phyloP scores from a whole-genome alignment of 306 rosid species.

The Hippophae gyantsensis region DNA sequence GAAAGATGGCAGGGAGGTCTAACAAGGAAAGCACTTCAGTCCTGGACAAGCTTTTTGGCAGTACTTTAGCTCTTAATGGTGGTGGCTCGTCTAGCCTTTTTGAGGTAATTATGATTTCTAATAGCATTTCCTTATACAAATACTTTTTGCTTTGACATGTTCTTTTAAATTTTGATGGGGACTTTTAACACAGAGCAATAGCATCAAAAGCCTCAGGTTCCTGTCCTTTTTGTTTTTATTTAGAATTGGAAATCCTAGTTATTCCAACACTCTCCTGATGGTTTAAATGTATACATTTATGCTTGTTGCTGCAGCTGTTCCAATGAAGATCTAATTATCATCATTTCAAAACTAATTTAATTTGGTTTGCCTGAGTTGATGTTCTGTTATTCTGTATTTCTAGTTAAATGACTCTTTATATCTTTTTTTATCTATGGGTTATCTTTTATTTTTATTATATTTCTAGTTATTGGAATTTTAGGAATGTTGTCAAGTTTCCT shows the following conservation, averaged over 20 bases:
- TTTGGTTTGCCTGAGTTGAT: too few species aligned
- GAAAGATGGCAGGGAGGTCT: slow-evolving; percentile 34
- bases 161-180: not conserved
- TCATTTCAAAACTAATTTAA: too few species aligned
- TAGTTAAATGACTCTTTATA: too few species aligned
- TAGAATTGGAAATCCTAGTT: not conserved
- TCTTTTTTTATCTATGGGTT: too few species aligned
- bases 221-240: not conserved
- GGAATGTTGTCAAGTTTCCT: too few species aligned
- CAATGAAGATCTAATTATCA: too few species aligned
- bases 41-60: slow-evolving; percentile 61
- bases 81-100: slow-evolving; percentile 34
- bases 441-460: too few species aligned
- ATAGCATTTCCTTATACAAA: slow-evolving; percentile 2
- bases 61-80: slow-evolving; percentile 36
- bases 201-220: not conserved
- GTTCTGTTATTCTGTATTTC: too few species aligned
- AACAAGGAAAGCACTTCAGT: slow-evolving; percentile 46
- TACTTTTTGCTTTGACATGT: not conserved
- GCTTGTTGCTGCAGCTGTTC: not conserved
- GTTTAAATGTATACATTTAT: not conserved
- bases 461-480: too few species aligned
- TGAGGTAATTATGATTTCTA: slow-evolving; percentile 44
- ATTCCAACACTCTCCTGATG: slow-evolving; percentile 3
- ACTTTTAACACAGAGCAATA: not conserved